phyloP scores from a whole-genome alignment of 83 land plant species.

The Picea mariana region DNA sequence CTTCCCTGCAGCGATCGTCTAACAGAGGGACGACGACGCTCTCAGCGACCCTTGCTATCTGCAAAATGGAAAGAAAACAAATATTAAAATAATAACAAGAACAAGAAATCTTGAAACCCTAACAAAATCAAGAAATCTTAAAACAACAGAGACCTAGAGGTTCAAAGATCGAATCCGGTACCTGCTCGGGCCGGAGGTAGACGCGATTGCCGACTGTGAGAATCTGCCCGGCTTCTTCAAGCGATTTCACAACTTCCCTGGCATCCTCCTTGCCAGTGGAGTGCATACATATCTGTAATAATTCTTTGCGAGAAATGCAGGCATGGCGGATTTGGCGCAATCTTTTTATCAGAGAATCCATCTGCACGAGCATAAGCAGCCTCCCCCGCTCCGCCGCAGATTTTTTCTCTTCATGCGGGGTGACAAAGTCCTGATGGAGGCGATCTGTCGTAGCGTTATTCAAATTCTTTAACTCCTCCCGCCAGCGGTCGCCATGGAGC shows the following conservation, averaged over 20 bases:
- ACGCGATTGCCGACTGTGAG: conserved; percentile 4
- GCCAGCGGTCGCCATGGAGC: too few relatives aligned
- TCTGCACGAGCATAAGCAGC: conserved; percentile 30
- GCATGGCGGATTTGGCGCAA: conserved; percentile 24
- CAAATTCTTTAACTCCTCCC: too few relatives aligned
- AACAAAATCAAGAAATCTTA: too few relatives aligned
- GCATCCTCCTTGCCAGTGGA: neutral
- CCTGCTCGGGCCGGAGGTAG: conserved; percentile 21
- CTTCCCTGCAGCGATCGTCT: conserved; percentile 11
- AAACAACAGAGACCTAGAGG: too few relatives aligned
- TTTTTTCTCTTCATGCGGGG: neutral
- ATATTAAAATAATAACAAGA: too few relatives aligned
- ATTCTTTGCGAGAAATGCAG: conserved; percentile 37
- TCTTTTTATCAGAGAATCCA: conserved; percentile 31
- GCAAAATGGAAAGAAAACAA: neutral
- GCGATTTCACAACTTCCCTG: neutral
- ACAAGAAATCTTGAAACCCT: too few relatives aligned
- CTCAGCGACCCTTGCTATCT: conserved; percentile 12
- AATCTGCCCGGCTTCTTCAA: conserved; percentile 23
- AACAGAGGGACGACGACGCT: neutral
- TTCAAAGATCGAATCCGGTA: neutral
- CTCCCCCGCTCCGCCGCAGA: conserved; percentile 36
- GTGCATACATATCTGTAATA: conserved; percentile 29
- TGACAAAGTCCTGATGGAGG: too few relatives aligned
- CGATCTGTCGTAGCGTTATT: too few relatives aligned